Evolutionary conservation across 2,329 filamentous ascomycete genomes (phyloP), one percentile per base, ranked within the genome.

Genomic region (Biscogniauxia sp.): DNA sequence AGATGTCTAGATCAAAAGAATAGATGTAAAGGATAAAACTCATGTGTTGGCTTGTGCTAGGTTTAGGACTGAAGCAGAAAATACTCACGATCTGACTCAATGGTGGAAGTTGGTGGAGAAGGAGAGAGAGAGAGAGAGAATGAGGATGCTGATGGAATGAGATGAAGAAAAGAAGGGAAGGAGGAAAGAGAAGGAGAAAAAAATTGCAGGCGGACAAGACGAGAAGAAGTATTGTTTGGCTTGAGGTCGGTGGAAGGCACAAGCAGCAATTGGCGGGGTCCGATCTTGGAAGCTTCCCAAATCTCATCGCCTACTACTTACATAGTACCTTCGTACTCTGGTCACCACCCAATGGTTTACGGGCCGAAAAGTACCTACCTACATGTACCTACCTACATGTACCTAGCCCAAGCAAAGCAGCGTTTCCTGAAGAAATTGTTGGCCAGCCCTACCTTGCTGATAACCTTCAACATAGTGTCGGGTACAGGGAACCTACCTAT

Each of bases 251-350:
- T 17, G 37, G 37, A 45, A 45, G 37, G 37, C 37, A 45, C 37
- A 45, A 45, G 37, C 64, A 63, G 37, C 37, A 60, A 64, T 63
- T 66, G 64, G 62, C 64, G 64, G 62, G 64, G 64, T 66, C 64
- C 62, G 64, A 63, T 62, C 62, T 64, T 62, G 64, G 59, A 64
- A 45, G 37, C 37, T 45, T 45, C 37, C 37, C 37, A 45, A 45
- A 17, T 41, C 37, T 45, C 37, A 45, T 17, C 37, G 23, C 23
- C 23, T 23, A 32, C 28, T 32, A 32, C 28, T 7, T 32, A 3
- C 37, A 15, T 15, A 37, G 32, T 23, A 23, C 5, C 2, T 23
- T 23, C 23, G 32, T 37, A 45, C 37, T 45, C 37, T 13, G 37
- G 37, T 45, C 37, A 11, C 15, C 37, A 45, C 7, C 37, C 37